Evolutionary conservation across 257 asterid genomes (phyloP).

Genomic region (Capsicum baccatum): DNA sequence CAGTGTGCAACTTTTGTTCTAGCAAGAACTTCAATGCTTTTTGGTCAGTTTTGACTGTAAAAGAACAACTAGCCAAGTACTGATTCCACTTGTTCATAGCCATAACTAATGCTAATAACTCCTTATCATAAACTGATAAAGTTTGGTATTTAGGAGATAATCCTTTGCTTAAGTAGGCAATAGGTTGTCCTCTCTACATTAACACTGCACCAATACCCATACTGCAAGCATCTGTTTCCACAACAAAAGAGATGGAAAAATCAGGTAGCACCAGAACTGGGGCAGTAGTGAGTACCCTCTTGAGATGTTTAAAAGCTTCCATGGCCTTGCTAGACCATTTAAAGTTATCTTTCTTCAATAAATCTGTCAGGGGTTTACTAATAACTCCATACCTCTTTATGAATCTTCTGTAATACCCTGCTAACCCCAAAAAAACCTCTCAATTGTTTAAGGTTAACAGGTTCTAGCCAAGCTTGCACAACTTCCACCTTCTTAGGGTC

Average conservation of each 20-base stretch:
- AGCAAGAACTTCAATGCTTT: not conserved
- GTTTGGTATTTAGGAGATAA: not conserved
- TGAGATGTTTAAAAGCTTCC: no score
- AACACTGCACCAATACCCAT: not conserved
- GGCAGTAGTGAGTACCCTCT: no score
- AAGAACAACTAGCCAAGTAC: not conserved
- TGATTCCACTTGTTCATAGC: not conserved
- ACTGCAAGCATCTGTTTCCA: not conserved
- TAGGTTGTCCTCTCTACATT: not conserved
- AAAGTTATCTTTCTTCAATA: no score
- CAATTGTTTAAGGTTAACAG: no score
- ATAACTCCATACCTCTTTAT: no score
- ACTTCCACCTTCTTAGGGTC: no score
- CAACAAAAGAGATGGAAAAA: not conserved
- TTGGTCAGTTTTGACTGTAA: not conserved
- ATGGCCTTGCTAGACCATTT: no score
- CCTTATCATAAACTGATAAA: not conserved
- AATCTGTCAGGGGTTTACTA: no score
- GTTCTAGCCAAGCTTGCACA: no score
- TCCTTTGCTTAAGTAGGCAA: not conserved
- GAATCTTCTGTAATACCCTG: no score
- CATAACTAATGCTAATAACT: not conserved
- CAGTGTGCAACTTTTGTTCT: not conserved
- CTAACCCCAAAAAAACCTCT: no score
- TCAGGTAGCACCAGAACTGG: not conserved